Evolutionary conservation across 176 grass and related monocot species (phyloP), one percentile per base, ranked within the genome.

Genomic region (Aegilops tauschii): DNA sequence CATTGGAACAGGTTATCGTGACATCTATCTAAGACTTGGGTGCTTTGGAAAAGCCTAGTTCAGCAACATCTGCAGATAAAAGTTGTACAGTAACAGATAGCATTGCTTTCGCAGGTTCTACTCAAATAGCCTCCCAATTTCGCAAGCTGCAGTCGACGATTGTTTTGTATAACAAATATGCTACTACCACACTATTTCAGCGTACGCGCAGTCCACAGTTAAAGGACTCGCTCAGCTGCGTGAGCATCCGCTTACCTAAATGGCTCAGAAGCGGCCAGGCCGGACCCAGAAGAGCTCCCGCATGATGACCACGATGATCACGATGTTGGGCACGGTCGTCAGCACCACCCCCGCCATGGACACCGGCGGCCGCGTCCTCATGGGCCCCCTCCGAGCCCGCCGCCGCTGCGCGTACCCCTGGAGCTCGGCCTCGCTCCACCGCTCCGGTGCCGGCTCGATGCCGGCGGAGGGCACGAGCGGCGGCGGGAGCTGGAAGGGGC

Each of bases 401-500:
- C 85, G 76, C 36, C 85, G 87, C 59, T 82, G 78, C 16, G 85
- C 79, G 79, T 92, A 92, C 9, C 5, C 91, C 21, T 68, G 6
- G 10, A 91, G 87, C 81, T 98, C 86, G n/a, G 77, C 82, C 25
- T 87, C 66, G 3, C 65, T 28, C 89, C 84, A 92, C 1, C 83
- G 83, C 23, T 90, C 70, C 2, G 93, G 89, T 12, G 91, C 76
- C 9, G 78, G 88, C 28, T 95, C 91, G 50, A 98, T 92, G n/a
- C 54, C 83, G 17, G 63, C 68, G 20, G 86, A 91, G 16, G 89
- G 80, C 27, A 93, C 82, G 35, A 95, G 45, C 20, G 93, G 95
- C 77, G 86, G 90, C 47, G 88, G 95, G 73, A 89, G 77, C 89
- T 92, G 93, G 78, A 98, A 98, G 81, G 95, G 91, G 77, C 93